Evolutionary conservation across 768 basidiomycete species (phyloP), one percentile per base, ranked within the genome.

Genomic region (Amanita pallidorosea): DNA sequence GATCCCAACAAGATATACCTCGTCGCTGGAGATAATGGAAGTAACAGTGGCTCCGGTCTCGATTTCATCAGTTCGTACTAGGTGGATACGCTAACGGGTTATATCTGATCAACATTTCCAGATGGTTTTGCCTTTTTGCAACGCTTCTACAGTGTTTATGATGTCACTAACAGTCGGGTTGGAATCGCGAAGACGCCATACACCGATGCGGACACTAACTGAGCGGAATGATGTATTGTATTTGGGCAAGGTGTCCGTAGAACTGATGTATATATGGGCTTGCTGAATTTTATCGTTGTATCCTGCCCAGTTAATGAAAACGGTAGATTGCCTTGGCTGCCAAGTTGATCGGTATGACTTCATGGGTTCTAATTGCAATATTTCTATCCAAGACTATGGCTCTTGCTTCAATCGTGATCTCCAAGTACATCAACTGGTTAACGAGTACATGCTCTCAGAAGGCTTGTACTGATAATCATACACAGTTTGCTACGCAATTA

Each of bases 121-220:
- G 79, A 78, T 52, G 78, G 80, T 3, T 79, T 77, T 50, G 71
- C 60, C 6, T 81, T 75, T 70, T 60, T 81, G 54, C 76, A 83
- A 57, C 74, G 79, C 15, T 83, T 76, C 72, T 81, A 83, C 62
- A 72, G 69, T 25, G 74, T 74, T 5, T 76, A 63, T 45, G 76
- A 79, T 54, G 71, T 71, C 1, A 68, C 67, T 35, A 67, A 72
- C 54, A 55, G 49, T 40, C 69, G 56, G 22, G 63, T 71, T 47
- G 70, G 71, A 20, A 55, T 71, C 38, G 70, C 70, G 2, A 67
- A 53, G 33, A 74, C 70, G 7, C 56, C 52, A 20, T 66, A 61
- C 54, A 73, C 70, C 13, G 52, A 58, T 40, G 67, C 66, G 3
- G 58, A 56, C 11, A 69, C 65, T 17, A 70, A 73, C 53, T 71